These are phyloP conservation scores for Pyrenochaeta sp. DNA, from an alignment of 2,329 filamentous ascomycete species.

Conservation along the genomic window DNA sequence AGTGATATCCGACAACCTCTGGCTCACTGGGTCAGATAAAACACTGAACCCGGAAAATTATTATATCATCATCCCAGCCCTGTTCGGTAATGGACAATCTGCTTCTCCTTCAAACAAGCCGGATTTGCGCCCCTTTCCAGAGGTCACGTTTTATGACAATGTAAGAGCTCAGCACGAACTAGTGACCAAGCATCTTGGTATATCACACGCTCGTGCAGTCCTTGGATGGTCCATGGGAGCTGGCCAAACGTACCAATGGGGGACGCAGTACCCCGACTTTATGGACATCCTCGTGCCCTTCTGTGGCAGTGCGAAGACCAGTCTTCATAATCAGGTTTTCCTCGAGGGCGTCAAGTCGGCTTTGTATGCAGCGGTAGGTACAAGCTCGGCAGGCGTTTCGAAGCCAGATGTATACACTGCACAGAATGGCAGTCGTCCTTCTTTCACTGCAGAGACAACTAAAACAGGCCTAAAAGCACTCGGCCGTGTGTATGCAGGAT, in stretches of 20 bases:
- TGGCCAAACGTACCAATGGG: constrained; percentile 71
- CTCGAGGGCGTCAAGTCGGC: constrained; percentile 69
- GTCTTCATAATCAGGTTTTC: constrained; percentile 73
- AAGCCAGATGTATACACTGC: constrained; percentile 36
- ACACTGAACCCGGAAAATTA: constrained; percentile 70
- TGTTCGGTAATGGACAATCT: constrained; percentile 74
- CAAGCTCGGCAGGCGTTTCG: constrained; percentile 58
- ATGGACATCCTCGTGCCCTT: constrained; percentile 72
- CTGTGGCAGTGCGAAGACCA: constrained; percentile 70
- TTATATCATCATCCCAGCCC: constrained; percentile 72
- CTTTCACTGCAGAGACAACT: constrained; percentile 63
- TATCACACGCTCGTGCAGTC: constrained; percentile 68
- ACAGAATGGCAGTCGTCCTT: constrained; percentile 41
- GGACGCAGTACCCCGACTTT: constrained; percentile 68
- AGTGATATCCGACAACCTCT: constrained; percentile 74
- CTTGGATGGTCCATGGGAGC: constrained; percentile 77
- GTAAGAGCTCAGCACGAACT: constrained; percentile 71
- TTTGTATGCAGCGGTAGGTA: constrained; percentile 64
- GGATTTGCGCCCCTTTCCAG: constrained; percentile 64
- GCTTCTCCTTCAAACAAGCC: constrained; percentile 70
- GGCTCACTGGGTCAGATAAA: constrained; percentile 73
- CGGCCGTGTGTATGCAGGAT: constrained; percentile 78
- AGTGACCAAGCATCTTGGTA: constrained; percentile 67
- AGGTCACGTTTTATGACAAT: constrained; percentile 72
- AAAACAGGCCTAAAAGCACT: constrained; percentile 72